Evolutionary conservation across 164 flowering plant species (phyloP).

Genomic region (Sedum album): DNA sequence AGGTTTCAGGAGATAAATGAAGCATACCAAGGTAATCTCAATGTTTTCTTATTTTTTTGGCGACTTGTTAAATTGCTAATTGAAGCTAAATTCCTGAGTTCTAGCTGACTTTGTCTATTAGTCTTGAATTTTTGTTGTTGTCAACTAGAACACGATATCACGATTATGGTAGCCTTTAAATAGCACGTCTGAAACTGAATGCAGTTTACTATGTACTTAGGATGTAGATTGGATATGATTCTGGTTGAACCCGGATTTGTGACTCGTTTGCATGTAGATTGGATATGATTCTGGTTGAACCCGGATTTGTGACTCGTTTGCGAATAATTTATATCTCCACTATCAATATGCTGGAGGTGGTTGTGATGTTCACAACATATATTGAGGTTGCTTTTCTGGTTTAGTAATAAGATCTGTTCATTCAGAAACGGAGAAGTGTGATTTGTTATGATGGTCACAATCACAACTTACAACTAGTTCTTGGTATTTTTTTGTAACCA

Average conservation of each 20-base stretch:
- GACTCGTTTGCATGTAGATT: background rate
- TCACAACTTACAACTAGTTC: too few species aligned
- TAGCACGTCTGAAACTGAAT: too few species aligned
- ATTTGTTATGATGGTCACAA: too few species aligned
- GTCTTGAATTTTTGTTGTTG: background rate
- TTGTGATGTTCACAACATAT: background rate
- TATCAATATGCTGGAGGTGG: background rate
- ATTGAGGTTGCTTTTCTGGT: background rate
- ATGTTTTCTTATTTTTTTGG: background rate
- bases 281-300: background rate
- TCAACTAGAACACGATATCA: background rate
- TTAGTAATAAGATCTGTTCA: too few species aligned
- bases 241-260: background rate
- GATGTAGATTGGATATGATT: too few species aligned
- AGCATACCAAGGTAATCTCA: conserved; percentile 69
- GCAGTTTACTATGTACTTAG: background rate
- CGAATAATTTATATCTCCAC: background rate
- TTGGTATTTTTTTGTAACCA: too few species aligned
- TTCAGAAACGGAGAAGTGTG: too few species aligned
- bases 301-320: background rate
- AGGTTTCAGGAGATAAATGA: conserved; percentile 93
- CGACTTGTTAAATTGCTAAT: background rate
- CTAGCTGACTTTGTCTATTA: background rate
- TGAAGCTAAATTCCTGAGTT: background rate
- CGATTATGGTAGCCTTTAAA: background rate